Evolutionary conservation across 2,329 filamentous ascomycete species (phyloP), one percentile per base, ranked within the genome.

Genomic region (Clonostachys rhizophaga): DNA sequence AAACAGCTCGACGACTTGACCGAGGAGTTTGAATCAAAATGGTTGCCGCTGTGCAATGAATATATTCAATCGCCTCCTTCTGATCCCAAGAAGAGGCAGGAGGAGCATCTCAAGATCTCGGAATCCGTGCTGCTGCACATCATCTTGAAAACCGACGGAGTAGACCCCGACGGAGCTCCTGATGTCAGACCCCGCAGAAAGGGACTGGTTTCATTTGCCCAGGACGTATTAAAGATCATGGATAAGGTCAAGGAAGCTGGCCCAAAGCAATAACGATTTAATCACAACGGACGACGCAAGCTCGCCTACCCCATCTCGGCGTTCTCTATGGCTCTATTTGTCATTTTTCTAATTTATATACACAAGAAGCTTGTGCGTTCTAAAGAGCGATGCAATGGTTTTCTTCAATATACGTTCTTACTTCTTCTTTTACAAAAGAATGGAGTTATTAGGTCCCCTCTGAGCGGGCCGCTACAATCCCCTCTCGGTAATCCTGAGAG

Each of bases 101-200:
- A 90, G 34, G 86, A 91, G 58, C 85, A 92, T 62, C 83, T 86
- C 61, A 84, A 79, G 60, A 64, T 94, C 16, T 84, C 81, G 5
- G 89, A 94, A 70, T 88, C 84, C 5, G 78, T 91, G 37, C 73
- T 94, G 72, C 81, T 85, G 51, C 86, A 91, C 55, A 81, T 91
- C 3, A 59, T 92, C 36, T 67, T 94, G 53, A 92, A 91, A 68
- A 65, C 90, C 37, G 89, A 94, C 61, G 83, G 78, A 18, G 81
- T 92, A 4, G 87, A 92, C 55, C 84, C 84, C 0, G 84, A 86
- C 43, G 87, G 86, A 6, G 81, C 88, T 53, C 63, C 70, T 10
- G 81, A 84, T 12, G 81, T 86, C 24, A 75, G 87, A 51, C 67
- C 74, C 12, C 79, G 72, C 61, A 72, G 89, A 58, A 91, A 87